Conservation (phyloP, 495 filamentous ascomycete species). For the Neurospora terricola region DNA sequence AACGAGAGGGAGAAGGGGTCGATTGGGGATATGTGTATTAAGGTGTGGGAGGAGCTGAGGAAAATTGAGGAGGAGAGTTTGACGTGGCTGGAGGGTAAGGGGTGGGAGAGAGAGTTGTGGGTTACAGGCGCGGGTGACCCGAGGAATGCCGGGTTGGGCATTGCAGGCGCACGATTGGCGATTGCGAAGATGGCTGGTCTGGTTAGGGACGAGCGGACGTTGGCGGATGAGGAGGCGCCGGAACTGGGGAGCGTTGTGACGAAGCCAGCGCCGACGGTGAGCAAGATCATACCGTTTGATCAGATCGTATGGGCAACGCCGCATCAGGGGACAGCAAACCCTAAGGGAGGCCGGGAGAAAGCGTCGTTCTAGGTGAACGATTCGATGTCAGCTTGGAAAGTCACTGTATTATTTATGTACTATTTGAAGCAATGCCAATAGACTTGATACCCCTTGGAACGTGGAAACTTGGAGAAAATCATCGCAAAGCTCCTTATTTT, state of each 20-base stretch:
- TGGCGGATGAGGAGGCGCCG: neutral
- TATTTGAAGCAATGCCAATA: conserved; percentile 5
- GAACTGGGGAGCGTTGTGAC: conserved; percentile 1
- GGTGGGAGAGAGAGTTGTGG: conserved; percentile 39
- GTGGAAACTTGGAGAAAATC: neutral
- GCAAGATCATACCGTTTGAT: conserved; percentile 23
- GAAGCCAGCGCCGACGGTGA: neutral
- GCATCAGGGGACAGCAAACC: neutral
- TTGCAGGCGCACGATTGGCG: conserved; percentile 26
- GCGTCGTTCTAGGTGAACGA: neutral
- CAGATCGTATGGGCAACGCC: conserved; percentile 9
- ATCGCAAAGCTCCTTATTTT: neutral
- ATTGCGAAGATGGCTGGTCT: conserved; percentile 32
- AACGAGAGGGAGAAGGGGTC: conserved; percentile 12
- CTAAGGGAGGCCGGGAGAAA: neutral
- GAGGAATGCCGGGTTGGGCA: conserved; percentile 13
- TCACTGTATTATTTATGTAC: conserved; percentile 4
- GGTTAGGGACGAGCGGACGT: conserved; percentile 15
- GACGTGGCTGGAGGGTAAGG: conserved; percentile 24
- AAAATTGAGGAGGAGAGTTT: conserved; percentile 20
- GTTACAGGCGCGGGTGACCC: conserved; percentile 36
- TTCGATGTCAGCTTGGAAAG: neutral
- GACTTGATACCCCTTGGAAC: conserved; percentile 11
- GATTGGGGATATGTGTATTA: conserved; percentile 24
- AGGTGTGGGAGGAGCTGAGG: conserved; percentile 27